A percentile compares a stretch with the other conserved stretches of the same genome.
Evolutionary conservation across 352 stramenopile species (phyloP).

Genomic region (Phytophthora fragariae): DNA sequence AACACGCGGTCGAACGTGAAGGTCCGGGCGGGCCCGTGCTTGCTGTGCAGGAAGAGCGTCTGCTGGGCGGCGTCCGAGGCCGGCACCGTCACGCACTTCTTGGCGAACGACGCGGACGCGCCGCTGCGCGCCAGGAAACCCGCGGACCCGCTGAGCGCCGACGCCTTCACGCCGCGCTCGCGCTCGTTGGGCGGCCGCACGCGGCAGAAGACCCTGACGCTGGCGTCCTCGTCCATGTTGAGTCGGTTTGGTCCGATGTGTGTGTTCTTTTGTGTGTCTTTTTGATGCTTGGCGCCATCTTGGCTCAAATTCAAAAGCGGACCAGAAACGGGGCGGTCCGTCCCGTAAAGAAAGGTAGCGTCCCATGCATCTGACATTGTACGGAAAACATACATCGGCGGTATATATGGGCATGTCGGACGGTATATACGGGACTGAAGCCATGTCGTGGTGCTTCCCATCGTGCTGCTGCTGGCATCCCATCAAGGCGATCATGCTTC

Average conservation of each 20-base stretch:
- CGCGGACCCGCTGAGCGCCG: slow-evolving; percentile 16
- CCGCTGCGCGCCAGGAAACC: slow-evolving; percentile 30
- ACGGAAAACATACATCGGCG: too few relatives aligned
- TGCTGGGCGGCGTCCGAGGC: slow-evolving; percentile 53
- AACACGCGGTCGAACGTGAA: slow-evolving; percentile 95
- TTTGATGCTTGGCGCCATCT: not conserved
- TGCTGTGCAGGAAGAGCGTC: slow-evolving; percentile 68
- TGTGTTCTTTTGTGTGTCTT: too few relatives aligned
- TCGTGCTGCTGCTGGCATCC: slow-evolving; percentile 27
- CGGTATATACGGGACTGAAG: too few relatives aligned
- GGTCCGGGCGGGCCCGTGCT: slow-evolving; percentile 54
- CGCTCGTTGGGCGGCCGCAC: slow-evolving; percentile 84
- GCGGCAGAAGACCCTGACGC: slow-evolving; percentile 90
- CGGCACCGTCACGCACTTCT: slow-evolving; percentile 75
- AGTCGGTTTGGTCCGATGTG: too few relatives aligned
- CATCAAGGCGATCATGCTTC: slow-evolving; percentile 10
- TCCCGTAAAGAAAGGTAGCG: too few relatives aligned
- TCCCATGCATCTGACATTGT: too few relatives aligned
- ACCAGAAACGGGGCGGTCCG: too few relatives aligned
- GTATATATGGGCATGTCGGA: too few relatives aligned
- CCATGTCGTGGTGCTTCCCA: slow-evolving; percentile 5
- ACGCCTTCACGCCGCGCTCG: slow-evolving; percentile 47
- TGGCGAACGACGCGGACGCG: slow-evolving; percentile 33
- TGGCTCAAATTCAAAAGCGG: too few relatives aligned
- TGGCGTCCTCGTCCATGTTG: slow-evolving; percentile 48